Evolutionary conservation across 148 eudicot species (phyloP), one percentile per base, ranked within the genome.

Genomic region (Cornus suecica): DNA sequence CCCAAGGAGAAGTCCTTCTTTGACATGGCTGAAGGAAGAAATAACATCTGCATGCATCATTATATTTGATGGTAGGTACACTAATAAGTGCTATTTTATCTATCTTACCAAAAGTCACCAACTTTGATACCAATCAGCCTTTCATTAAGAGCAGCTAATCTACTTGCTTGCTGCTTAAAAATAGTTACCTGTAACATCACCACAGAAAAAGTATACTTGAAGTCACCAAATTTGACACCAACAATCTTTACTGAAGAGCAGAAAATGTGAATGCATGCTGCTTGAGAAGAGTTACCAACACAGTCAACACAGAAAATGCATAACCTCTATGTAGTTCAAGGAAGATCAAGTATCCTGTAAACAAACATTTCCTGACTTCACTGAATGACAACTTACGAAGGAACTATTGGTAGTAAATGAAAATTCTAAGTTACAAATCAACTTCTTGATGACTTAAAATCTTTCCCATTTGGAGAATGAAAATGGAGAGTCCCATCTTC

Each of bases 1-100:
- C 65, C 99, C 99, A 56, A 94, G 96, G 71, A 86, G 76, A 80
- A 94, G 93, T 80, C 97, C 99, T 62, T 92, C 97, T 70, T 86
- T 88, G 72, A 90, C 99, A 89, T 94, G 80, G 88, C 99, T 92
- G 85, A 78, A 81, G 37, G 71, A 72, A 73, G 69, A 45, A 20
- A n/a, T 31, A 63, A 77, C 62, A 82, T 76, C 73, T 10, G 24
- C 27, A 52, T 48, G 28, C 62, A 41, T 30, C 2, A 32, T 69
- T 42, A 71, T 29, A 62, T 62, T 56, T 27, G 37, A 71, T 66
- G 28, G 69, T 24, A 70, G 71, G n/a, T 60, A 78, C 45, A 80
- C 69, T 18, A 37, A 74, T 41, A 79, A 41, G 30, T 28, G 25
- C 18, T 48, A 73, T 26, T n/a, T 65, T 29, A 22, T 26, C 15